These are phyloP conservation scores for Blastobotrys attinorum DNA, from an alignment of 805 yeast genomes.

Conservation along the genomic window DNA sequence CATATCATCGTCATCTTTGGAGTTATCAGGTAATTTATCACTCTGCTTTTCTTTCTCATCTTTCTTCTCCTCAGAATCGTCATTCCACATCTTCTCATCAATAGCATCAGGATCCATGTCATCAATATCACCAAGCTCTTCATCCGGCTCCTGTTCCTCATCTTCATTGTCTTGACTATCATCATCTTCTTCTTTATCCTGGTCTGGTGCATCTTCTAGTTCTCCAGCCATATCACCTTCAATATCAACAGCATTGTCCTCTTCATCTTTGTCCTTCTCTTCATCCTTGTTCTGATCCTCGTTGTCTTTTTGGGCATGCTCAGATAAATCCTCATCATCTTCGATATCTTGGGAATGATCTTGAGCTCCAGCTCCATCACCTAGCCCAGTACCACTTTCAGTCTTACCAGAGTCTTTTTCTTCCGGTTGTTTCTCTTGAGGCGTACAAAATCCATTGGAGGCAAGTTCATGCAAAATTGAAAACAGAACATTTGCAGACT, in stretches of 20 bases:
- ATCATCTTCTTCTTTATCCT: constrained; percentile 44
- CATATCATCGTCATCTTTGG: constrained; percentile 30
- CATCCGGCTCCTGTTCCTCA: constrained; percentile 68
- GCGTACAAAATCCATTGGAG: constrained; percentile 85
- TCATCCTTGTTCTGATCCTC: constrained; percentile 56
- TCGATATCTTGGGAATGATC: constrained; percentile 78
- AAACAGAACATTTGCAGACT: constrained; percentile 53
- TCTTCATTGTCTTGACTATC: constrained; percentile 46
- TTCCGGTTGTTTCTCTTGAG: constrained; percentile 62
- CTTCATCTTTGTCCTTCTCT: constrained; percentile 44
- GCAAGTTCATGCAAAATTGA: constrained; percentile 53
- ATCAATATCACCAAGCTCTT: constrained; percentile 81
- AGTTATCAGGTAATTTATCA: constrained; percentile 50
- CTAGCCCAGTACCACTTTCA: constrained; percentile 85
- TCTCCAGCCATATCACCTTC: constrained; percentile 98
- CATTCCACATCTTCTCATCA: constrained; percentile 98
- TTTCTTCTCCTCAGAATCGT: constrained; percentile 65
- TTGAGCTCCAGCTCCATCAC: constrained; percentile 86
- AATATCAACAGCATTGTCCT: constrained; percentile 84
- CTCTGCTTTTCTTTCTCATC: constrained; percentile 67
- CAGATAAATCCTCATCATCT: constrained; percentile 84
- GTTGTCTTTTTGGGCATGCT: constrained; percentile 62
- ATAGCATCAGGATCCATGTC: constrained; percentile 90
- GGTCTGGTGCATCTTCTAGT: constrained; percentile 68
- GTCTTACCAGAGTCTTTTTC: constrained; percentile 52